These are phyloP conservation scores for Phytophthora cactorum DNA, from an alignment of 352 stramenopile species.

Conservation along the genomic window DNA sequence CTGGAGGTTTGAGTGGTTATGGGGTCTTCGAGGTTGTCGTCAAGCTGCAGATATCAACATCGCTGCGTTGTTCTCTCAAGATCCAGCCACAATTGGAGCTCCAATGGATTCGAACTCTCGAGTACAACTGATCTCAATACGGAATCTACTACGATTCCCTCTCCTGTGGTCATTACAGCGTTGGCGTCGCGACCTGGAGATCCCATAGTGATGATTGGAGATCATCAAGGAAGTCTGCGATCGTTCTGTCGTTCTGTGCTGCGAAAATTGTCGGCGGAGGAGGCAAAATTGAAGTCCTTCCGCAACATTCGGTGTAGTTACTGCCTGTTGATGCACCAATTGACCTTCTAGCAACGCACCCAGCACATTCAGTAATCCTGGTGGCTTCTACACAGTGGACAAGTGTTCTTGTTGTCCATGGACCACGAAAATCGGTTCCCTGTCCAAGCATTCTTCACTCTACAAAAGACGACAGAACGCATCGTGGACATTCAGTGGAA, in stretches of 20 bases:
- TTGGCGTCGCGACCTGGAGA: conserved; percentile 54
- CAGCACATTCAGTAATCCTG: conserved; percentile 58
- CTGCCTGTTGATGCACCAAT: conserved; percentile 33
- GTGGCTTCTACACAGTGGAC: conserved; percentile 49
- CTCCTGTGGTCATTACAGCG: conserved; percentile 49
- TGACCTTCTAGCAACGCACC: conserved; percentile 67
- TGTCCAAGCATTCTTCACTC: conserved; percentile 55
- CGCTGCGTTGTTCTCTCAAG: conserved; percentile 45
- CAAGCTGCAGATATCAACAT: conserved; percentile 48
- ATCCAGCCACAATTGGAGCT: conserved; percentile 13
- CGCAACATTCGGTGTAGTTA: conserved; percentile 67
- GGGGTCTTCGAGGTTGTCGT: conserved; percentile 56
- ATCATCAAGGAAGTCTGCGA: conserved; percentile 65
- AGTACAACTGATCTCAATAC: conserved; percentile 6
- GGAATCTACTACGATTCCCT: background rate
- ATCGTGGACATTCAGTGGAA: conserved; percentile 74
- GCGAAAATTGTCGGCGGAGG: conserved; percentile 55
- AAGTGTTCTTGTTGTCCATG: conserved; percentile 67
- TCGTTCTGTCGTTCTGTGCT: conserved; percentile 57
- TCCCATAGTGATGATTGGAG: conserved; percentile 66
- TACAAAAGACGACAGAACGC: conserved; percentile 45
- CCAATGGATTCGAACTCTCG: conserved; percentile 9
- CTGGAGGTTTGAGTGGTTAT: conserved; percentile 61
- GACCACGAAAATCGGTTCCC: conserved; percentile 78
- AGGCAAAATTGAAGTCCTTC: conserved; percentile 61